phyloP scores from a whole-genome alignment of 768 basidiomycete genomes.

The Podaxis sp. region DNA sequence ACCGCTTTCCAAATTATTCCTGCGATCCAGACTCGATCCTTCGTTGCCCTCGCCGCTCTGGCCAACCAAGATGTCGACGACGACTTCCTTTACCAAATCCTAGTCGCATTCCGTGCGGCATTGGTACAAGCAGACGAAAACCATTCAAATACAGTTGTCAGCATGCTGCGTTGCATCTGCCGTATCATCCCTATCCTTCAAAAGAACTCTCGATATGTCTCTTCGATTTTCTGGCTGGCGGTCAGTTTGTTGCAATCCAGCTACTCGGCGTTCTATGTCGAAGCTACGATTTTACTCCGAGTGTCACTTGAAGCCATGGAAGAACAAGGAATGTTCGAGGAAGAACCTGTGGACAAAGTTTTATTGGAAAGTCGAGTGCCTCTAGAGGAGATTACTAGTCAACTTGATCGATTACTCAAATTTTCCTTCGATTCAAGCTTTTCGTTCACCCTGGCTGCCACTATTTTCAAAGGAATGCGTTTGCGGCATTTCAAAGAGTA shows the following conservation, averaged over 20 bases:
- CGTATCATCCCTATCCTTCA: slow-evolving; percentile 72
- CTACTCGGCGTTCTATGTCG: slow-evolving; percentile 64
- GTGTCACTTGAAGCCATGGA: slow-evolving; percentile 66
- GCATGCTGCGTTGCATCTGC: slow-evolving; percentile 86
- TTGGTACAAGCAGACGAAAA: slow-evolving; percentile 65
- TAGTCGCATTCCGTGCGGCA: slow-evolving; percentile 80
- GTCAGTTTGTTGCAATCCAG: slow-evolving; percentile 81
- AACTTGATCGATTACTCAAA: slow-evolving; percentile 70
- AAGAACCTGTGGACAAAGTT: slow-evolving; percentile 48
- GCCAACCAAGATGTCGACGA: slow-evolving; percentile 86
- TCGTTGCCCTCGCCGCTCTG: slow-evolving; percentile 80
- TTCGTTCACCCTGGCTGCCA: slow-evolving; percentile 77
- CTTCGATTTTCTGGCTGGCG: slow-evolving; percentile 83
- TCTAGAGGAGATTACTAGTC: slow-evolving; percentile 65
- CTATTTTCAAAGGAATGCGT: slow-evolving; percentile 86
- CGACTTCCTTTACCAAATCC: slow-evolving; percentile 90
- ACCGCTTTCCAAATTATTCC: slow-evolving; percentile 90
- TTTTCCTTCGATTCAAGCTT: slow-evolving; percentile 78
- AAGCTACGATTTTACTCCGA: slow-evolving; percentile 67
- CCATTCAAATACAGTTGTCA: slow-evolving; percentile 71
- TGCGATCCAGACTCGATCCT: slow-evolving; percentile 84
- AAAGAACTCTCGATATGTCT: slow-evolving; percentile 67
- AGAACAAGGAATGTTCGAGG: slow-evolving; percentile 54
- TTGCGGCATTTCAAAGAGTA: slow-evolving; percentile 60
- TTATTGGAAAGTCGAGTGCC: slow-evolving; percentile 63